Conservation (phyloP, 129 eudicot genomes). For the Deinandra increscens region DNA sequence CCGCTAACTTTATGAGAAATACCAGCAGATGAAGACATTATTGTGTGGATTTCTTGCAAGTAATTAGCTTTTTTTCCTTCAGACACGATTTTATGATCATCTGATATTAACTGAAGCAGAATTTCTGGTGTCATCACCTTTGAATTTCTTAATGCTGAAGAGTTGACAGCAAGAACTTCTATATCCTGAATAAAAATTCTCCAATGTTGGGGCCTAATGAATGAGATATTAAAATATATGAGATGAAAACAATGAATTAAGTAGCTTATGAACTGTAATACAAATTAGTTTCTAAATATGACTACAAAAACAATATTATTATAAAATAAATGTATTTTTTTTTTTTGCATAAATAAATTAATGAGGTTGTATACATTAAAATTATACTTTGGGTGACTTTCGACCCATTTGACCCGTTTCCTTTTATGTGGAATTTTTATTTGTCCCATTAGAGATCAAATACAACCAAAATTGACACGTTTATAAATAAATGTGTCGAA, state of each 20-base stretch:
- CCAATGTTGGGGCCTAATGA: constrained; percentile 76
- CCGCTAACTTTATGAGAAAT: constrained; percentile 60
- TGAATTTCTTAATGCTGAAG: constrained; percentile 62
- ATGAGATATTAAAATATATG: background rate
- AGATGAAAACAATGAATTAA: too few relatives aligned
- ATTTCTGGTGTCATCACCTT: constrained; percentile 52
- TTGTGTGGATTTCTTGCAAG: constrained; percentile 43
- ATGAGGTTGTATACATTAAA: background rate
- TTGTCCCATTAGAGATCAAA: background rate
- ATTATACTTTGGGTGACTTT: background rate
- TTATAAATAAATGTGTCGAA: background rate
- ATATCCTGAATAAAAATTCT: constrained; percentile 53
- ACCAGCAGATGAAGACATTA: constrained; percentile 48
- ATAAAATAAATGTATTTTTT: background rate
- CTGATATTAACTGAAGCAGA: constrained; percentile 48
- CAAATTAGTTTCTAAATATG: too few relatives aligned
- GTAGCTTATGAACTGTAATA: too few relatives aligned
- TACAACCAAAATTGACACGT: background rate
- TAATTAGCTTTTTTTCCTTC: constrained; percentile 40
- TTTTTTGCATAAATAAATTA: background rate
- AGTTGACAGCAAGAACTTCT: constrained; percentile 62
- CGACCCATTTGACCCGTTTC: too few relatives aligned
- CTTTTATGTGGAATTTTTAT: too few relatives aligned
- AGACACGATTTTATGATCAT: constrained; percentile 36
- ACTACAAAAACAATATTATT: background rate